These are phyloP conservation scores for Pseudofabraea citricarpa DNA, from an alignment of 2,329 filamentous ascomycete genomes.

Conservation along the genomic window DNA sequence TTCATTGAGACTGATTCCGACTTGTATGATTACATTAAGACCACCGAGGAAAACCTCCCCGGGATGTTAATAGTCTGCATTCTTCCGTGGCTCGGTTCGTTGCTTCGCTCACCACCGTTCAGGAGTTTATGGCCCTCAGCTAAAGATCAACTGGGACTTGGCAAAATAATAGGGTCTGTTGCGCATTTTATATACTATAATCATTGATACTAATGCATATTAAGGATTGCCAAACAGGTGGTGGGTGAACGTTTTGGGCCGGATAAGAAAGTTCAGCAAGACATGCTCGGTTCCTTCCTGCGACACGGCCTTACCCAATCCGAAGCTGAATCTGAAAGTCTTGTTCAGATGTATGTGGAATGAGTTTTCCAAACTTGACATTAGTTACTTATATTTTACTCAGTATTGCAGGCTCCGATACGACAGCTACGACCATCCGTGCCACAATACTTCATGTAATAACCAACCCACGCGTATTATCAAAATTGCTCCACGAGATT, in stretches of 20 bases:
- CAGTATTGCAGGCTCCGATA: slow-evolving; percentile 50
- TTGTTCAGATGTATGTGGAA: slow-evolving; percentile 21
- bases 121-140: slow-evolving; percentile 36
- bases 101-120: slow-evolving; percentile 36
- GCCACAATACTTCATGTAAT: slow-evolving; percentile 12
- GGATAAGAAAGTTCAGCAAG: slow-evolving; percentile 36
- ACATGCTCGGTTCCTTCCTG: slow-evolving; percentile 51
- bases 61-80: slow-evolving; percentile 39
- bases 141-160: slow-evolving; percentile 33
- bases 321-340: slow-evolving; percentile 11
- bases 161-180: slow-evolving; percentile 39
- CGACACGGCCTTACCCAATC: slow-evolving; percentile 29
- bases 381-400: too few relatives aligned
- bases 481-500: slow-evolving; percentile 11
- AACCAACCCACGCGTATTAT: slow-evolving; percentile 10
- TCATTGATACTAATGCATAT: slow-evolving; percentile 17
- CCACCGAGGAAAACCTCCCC: slow-evolving; percentile 36
- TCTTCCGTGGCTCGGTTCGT: slow-evolving; percentile 35
- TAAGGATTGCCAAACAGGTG: slow-evolving; percentile 37
- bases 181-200: slow-evolving; percentile 18
- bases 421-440: slow-evolving; percentile 48
- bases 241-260: slow-evolving; percentile 40
- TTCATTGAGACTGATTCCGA: slow-evolving; percentile 43
- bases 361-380: not conserved
- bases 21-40: slow-evolving; percentile 41